Conservation (phyloP, 2,329 filamentous ascomycete species). For the Ophiostoma himal-ulmi region DNA sequence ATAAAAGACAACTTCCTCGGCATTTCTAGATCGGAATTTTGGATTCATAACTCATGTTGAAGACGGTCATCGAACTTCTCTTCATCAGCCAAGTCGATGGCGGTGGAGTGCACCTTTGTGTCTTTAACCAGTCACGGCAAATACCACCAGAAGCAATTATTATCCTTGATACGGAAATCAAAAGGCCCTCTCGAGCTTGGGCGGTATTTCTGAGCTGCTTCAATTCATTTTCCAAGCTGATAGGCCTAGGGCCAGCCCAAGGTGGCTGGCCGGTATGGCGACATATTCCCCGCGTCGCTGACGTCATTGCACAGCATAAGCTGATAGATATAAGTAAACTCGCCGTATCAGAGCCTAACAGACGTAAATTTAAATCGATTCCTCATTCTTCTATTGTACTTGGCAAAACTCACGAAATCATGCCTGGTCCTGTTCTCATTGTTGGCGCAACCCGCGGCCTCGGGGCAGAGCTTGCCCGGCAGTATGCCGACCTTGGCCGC, state of each 20-base stretch:
- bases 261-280: not conserved
- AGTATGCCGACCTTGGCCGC: not conserved
- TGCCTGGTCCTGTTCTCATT: not conserved
- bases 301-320: not conserved
- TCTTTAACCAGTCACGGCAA: too few species aligned
- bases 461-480: not conserved
- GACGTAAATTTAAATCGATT: not conserved
- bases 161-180: too few species aligned
- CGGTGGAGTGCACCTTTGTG: too few species aligned
- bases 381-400: not conserved
- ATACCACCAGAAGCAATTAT: too few species aligned
- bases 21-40: too few species aligned
- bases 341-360: not conserved
- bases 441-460: not conserved
- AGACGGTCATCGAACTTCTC: too few species aligned
- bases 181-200: too few species aligned
- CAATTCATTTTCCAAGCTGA: not conserved
- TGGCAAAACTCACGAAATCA: not conserved
- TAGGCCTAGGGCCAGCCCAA: not conserved
- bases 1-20: too few species aligned
- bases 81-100: too few species aligned
- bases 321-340: not conserved
- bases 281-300: not conserved
- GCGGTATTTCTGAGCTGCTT: too few species aligned
- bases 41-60: too few species aligned